Percentiles rank a stretch among this genome's conserved stretches.
Conservation (phyloP, 495 filamentous ascomycete genomes). For the Tuber aestivum region DNA sequence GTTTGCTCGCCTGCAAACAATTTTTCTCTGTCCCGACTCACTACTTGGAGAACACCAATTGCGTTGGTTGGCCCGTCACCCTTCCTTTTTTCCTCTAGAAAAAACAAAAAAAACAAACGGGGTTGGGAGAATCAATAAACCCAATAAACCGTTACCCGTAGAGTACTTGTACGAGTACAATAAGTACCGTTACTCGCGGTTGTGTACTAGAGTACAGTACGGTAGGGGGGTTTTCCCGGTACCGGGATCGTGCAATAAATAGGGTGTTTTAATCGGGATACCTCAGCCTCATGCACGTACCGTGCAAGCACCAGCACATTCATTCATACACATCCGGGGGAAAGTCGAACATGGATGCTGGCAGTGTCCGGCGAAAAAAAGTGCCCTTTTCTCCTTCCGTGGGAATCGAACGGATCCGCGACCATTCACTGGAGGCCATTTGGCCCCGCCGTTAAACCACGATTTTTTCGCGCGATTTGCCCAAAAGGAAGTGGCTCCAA, state of each 20-base stretch:
- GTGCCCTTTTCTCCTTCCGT: neutral
- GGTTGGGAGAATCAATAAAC: neutral
- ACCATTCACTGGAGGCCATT: neutral
- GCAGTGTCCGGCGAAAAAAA: neutral
- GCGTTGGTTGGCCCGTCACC: neutral
- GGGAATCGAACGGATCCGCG: neutral
- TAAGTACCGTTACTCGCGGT: neutral
- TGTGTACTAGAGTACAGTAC: no score
- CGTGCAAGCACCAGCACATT: no score
- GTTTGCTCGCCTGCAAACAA: neutral
- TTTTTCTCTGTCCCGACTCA: no score
- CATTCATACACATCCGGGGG: neutral
- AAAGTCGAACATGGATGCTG: neutral
- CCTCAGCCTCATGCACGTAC: neutral
- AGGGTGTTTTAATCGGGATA: no score
- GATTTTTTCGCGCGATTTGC: no score
- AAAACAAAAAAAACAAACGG: neutral
- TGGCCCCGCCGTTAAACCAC: no score
- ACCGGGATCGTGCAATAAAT: no score
- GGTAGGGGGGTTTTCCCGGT: neutral
- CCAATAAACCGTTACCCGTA: neutral
- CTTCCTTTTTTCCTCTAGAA: no score
- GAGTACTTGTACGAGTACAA: no score
- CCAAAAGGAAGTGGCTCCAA: no score
- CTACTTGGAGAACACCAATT: no score